Evolutionary conservation across 2,329 filamentous ascomycete genomes (phyloP), one percentile per base, ranked within the genome.

Genomic region (Teratosphaeria zuluensis): DNA sequence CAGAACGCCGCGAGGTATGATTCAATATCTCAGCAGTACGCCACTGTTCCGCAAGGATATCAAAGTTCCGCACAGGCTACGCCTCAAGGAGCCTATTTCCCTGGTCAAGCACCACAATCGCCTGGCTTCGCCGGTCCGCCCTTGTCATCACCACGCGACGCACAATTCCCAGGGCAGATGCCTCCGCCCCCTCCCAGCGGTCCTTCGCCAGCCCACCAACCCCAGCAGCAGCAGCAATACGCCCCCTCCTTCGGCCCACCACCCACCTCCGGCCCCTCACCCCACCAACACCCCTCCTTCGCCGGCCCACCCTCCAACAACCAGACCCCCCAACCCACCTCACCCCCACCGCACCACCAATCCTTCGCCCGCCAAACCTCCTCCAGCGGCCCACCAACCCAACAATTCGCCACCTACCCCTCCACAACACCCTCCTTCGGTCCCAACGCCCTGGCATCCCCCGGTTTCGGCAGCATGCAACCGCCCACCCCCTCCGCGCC

Each of bases 331-430:
- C 61, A 62, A 28, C 60, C 64, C 32, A 56, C 58, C 24, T 61
- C 67, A 11, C 62, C 67, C 46, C 65, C 67, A 9, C 66, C 68
- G 9, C 56, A 60, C 11, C 66, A 68, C 33, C 61, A 68, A 33
- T 70, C 72, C 9, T 78, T 77, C 62, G 56, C 65, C 24, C 64
- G 63, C 21, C 63, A 66, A 51, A 66, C 63, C 35, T 64, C 64
- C 33, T 67, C 62, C 54, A 63, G 60, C 54, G 58, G 54, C 33
- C 58, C 62, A 60, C 62, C 60, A 30, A 53, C 1, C 51, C 59
- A 38, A 24, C 74, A 77, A 58, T 76, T 71, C 59, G 74, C 74
- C 32, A 71, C 67, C 62, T 76, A 73, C 59, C 66, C 73, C 8
- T 63, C 59, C 30, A 59, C 65, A 12, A 55, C 59, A 2, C 57